Percentiles rank a stretch among this genome's conserved stretches.
These are phyloP conservation scores for Diaporthe sp. DNA, from an alignment of 2,329 filamentous ascomycete genomes.

Conservation along the genomic window DNA sequence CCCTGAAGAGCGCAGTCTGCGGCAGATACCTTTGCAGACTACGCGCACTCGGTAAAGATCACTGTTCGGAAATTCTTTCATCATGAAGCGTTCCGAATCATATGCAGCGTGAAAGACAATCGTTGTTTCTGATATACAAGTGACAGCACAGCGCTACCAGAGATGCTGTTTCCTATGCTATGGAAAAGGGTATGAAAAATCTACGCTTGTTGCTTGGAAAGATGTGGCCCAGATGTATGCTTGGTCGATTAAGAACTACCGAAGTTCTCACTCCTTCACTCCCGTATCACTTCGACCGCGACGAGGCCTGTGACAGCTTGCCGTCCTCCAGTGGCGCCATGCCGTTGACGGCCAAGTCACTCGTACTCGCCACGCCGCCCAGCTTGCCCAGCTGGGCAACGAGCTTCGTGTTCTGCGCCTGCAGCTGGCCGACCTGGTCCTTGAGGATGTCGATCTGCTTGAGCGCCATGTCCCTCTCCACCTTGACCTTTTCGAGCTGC, in stretches of 20 bases:
- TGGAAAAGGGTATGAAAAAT: constrained; percentile 19
- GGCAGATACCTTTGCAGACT: neutral
- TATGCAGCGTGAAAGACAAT: neutral
- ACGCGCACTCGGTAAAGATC: neutral
- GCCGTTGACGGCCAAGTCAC: neutral
- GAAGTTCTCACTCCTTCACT: neutral
- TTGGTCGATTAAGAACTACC: neutral
- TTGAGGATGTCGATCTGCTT: constrained; percentile 69
- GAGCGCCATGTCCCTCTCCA: constrained; percentile 66
- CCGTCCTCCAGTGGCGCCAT: neutral
- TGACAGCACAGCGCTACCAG: constrained; percentile 7
- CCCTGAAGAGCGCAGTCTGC: neutral
- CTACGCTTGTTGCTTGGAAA: constrained; percentile 22
- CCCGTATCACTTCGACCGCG: constrained; percentile 24
- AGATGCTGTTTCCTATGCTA: constrained; percentile 10
- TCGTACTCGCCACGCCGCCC: constrained; percentile 43
- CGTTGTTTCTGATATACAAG: constrained; percentile 23
- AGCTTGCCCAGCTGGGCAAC: constrained; percentile 67
- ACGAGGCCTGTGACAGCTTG: constrained; percentile 19
- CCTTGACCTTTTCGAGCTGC: constrained; percentile 66
- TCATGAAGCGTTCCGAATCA: neutral
- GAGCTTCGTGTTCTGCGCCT: constrained; percentile 72
- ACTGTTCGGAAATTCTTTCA: neutral
- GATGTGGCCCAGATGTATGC: neutral
- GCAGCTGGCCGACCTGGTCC: constrained; percentile 68